Conservation (phyloP, 2,329 filamentous ascomycete species). For the Madurella fahalii region DNA sequence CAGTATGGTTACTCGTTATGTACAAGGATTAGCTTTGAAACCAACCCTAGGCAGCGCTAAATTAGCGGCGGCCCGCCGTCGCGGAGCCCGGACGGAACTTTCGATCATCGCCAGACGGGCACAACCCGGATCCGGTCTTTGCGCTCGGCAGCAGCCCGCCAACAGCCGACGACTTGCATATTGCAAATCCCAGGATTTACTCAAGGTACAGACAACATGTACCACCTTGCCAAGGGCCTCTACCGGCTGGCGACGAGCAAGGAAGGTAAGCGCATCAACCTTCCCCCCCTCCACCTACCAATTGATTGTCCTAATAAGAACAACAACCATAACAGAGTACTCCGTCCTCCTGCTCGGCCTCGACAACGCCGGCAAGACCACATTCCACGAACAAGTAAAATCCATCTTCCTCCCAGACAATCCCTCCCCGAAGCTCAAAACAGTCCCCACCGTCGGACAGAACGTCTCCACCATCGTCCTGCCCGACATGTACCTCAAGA, state of each 20-base stretch:
- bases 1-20: no score
- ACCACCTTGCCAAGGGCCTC: constrained; percentile 80
- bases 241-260: constrained; percentile 96
- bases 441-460: constrained; percentile 94
- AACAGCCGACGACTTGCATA: background rate
- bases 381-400: constrained; percentile 95
- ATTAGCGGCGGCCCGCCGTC: no score
- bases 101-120: background rate
- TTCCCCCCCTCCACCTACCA: background rate
- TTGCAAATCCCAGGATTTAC: background rate
- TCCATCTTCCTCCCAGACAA: constrained; percentile 67
- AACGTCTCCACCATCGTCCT: constrained; percentile 90
- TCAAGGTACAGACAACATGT: constrained; percentile 26
- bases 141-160: background rate
- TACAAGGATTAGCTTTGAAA: no score
- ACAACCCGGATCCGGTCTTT: background rate
- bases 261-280: constrained; percentile 60
- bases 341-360: constrained; percentile 94
- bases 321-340: constrained; percentile 64
- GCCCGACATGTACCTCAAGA: constrained; percentile 93
- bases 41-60: no score
- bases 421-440: constrained; percentile 68
- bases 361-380: constrained; percentile 98
- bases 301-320: background rate
- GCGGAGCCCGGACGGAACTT: no score